Conservation (phyloP, 2,329 filamentous ascomycete species). For the Penicillium sp. region DNA sequence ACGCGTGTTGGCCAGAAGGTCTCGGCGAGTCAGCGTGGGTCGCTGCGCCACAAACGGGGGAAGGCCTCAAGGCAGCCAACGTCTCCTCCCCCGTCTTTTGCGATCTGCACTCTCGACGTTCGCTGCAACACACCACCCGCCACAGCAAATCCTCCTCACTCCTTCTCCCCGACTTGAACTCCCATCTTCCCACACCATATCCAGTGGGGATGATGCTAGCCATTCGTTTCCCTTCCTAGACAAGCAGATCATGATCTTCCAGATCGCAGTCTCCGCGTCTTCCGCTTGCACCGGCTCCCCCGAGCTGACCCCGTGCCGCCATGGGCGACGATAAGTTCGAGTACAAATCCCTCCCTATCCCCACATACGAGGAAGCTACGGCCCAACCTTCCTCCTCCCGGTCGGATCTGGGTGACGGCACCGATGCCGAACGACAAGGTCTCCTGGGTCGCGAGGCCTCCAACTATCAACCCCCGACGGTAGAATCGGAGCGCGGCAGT, state of each 20-base stretch:
- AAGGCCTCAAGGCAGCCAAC: constrained; percentile 3
- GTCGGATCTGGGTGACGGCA: constrained; percentile 46
- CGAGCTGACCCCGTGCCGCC: constrained; percentile 34
- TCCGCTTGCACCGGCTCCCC: constrained; percentile 36
- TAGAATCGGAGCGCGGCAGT: constrained; percentile 73
- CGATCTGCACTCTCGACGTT: background rate
- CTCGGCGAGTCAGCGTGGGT: background rate
- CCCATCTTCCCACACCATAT: background rate
- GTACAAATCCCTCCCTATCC: constrained; percentile 70
- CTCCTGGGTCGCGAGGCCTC: constrained; percentile 43
- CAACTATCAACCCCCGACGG: constrained; percentile 76
- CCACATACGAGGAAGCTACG: constrained; percentile 76
- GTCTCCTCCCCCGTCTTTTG: constrained; percentile 1
- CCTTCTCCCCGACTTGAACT: background rate
- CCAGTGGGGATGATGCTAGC: constrained; percentile 32
- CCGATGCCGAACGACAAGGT: constrained; percentile 40
- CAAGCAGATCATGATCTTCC: constrained; percentile 43
- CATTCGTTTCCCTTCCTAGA: constrained; percentile 31
- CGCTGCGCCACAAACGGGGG: constrained; percentile 2
- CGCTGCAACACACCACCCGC: background rate
- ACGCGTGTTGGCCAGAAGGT: too few species aligned
- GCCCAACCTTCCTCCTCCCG: constrained; percentile 27
- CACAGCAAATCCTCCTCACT: background rate
- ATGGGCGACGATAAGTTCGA: constrained; percentile 58
- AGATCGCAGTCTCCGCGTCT: constrained; percentile 29